These are phyloP conservation scores for Kockovaella imperatae DNA, from an alignment of 768 basidiomycete genomes.

Conservation along the genomic window DNA sequence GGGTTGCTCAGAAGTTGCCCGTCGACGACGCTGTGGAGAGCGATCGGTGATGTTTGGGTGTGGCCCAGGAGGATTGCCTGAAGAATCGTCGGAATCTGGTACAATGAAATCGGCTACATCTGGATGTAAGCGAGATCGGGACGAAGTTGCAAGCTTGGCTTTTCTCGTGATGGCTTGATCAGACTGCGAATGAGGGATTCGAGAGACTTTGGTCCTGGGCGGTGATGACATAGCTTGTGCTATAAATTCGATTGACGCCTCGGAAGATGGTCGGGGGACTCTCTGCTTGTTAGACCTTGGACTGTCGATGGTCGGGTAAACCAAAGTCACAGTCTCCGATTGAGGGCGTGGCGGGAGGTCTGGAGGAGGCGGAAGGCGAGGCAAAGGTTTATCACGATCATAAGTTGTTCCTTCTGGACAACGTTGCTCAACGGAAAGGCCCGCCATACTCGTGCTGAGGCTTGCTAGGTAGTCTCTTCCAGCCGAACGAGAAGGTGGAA, in stretches of 20 bases:
- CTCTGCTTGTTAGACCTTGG: neutral
- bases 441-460: too few relatives aligned
- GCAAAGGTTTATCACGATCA: conserved; percentile 8
- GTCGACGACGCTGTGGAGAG: conserved; percentile 15
- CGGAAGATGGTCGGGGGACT: conserved; percentile 1
- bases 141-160: neutral
- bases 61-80: neutral
- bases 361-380: conserved; percentile 2
- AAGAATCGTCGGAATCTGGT: neutral
- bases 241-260: neutral
- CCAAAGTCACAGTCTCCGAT: neutral
- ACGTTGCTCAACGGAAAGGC: too few relatives aligned
- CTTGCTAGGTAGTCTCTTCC: too few relatives aligned
- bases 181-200: neutral
- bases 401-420: too few relatives aligned
- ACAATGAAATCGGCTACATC: neutral
- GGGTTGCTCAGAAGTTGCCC: conserved; percentile 21
- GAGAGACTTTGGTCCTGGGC: neutral
- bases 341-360: neutral
- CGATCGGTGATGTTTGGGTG: conserved; percentile 13
- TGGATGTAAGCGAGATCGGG: neutral
- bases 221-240: neutral
- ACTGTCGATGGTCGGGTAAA: neutral
- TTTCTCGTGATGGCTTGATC: neutral
- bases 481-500: too few relatives aligned